Base-by-base conservation (phyloP, 129 eudicot genomes). In the Arctium minus region DNA sequence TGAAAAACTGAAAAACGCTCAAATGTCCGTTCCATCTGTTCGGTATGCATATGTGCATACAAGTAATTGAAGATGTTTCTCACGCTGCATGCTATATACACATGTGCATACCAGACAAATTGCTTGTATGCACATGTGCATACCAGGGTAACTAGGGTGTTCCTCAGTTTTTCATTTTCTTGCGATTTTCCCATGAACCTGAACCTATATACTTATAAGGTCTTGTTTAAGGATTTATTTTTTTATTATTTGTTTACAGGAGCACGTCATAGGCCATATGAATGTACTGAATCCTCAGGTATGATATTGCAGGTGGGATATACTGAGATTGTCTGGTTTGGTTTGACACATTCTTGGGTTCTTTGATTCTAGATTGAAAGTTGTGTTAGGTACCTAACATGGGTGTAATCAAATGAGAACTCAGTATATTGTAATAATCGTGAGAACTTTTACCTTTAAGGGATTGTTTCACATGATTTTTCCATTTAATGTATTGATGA, bases 261-360 rank as follows among this genome's bases (percentile, higher is more conserved):
- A 82, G 79, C 88, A 80, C 17, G 75, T 95, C 79, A 30, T 92
- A 62, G 78, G 71, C 5, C 92, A 84, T 72, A 90, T 95, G 97
- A 77, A 80, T 46, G 90, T 88, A 67, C 62, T 92, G 71, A 95
- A 92, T 85, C 97, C 98, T 85, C 98, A 95, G 97, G 98, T 95
- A 88, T 78, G 77, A 46, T 85, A 42, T 48, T 35, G 64, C 40
- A 8, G 10, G 13, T 44, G 50, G 1, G 10, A 44, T 44, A 44
- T 44, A 44, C 12, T 44, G 10, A 11, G 50, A 44, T 22, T 22
- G 27, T 53, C 15, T 53, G 18, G 65, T 4, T 50, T 53, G 13
- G 64, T 53, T 53, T 53, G 27, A 22, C 27, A 22, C 27, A 22
- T 22, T 22, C 27, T 22, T 22, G 27, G 27, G 27, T 22, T 22